Evolutionary conservation across 208 protist species (phyloP).

Genomic region (Leishmania aethiopica): DNA sequence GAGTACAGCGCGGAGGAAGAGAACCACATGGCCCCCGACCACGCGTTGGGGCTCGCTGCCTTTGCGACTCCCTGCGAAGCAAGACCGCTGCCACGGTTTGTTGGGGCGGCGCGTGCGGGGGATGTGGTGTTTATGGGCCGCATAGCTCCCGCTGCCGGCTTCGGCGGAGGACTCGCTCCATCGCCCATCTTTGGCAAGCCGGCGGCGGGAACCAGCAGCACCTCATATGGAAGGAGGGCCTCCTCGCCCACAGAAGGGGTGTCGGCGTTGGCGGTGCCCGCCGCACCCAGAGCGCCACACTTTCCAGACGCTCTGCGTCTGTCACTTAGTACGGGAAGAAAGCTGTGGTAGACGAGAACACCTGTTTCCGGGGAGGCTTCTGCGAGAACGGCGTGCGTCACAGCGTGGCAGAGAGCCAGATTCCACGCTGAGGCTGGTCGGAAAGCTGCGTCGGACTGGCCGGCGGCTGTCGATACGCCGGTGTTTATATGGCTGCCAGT

Average conservation of each 20-base stretch:
- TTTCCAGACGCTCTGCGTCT: background rate
- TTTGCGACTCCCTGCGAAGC: background rate
- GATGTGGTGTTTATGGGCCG: no score
- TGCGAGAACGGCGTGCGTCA: slow-evolving; percentile 17
- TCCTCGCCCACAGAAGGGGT: background rate
- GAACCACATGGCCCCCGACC: slow-evolving; percentile 9
- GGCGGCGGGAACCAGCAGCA: slow-evolving; percentile 13
- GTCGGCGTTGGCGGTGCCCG: background rate
- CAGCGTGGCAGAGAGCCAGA: slow-evolving; percentile 19
- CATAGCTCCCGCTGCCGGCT: background rate
- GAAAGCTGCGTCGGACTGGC: no score
- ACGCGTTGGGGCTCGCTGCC: background rate
- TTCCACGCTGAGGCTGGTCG: slow-evolving; percentile 1
- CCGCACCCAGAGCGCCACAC: background rate
- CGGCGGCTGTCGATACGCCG: background rate
- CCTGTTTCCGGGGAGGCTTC: slow-evolving; percentile 2
- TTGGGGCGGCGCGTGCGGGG: background rate
- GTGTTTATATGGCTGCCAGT: background rate
- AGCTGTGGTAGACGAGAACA: slow-evolving; percentile 26
- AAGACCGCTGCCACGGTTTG: background rate
- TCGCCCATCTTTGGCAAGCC: background rate
- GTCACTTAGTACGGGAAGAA: slow-evolving; percentile 15
- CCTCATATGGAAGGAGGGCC: slow-evolving; percentile 19
- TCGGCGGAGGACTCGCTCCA: background rate
- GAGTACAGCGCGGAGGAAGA: slow-evolving; percentile 23